Evolutionary conservation across 23 red algal species (phyloP).

Genomic region (Gracilaria domingensis): DNA sequence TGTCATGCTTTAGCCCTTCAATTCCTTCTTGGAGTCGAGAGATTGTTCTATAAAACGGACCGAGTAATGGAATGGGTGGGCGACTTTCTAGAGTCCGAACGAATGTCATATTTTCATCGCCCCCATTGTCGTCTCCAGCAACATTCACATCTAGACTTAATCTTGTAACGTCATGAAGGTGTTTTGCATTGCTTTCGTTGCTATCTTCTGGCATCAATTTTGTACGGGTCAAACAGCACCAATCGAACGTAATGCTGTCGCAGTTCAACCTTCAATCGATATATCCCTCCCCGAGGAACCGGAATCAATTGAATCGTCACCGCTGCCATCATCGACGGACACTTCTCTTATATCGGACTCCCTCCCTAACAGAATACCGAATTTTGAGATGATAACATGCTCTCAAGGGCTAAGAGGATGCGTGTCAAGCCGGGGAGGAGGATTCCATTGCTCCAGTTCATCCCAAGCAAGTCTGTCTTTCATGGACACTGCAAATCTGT

Average conservation of each 20-base stretch:
- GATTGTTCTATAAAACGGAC: no score
- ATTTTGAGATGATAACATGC: background rate
- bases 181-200: background rate
- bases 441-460: background rate
- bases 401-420: background rate
- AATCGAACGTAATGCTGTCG: background rate
- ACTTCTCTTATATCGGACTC: background rate
- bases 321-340: background rate
- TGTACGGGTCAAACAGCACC: background rate
- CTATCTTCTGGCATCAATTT: background rate
- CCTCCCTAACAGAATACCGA: background rate
- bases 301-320: background rate
- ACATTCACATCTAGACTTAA: background rate
- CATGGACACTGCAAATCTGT: no score
- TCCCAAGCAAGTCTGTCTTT: no score
- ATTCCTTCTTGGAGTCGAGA: no score
- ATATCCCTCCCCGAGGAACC: background rate
- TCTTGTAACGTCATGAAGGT: background rate
- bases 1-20: no score
- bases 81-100: no score
- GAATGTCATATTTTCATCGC: background rate
- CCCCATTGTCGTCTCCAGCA: background rate
- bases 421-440: background rate
- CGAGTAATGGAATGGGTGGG: no score
- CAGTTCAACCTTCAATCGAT: background rate